These are phyloP conservation scores for Fagus crenata DNA, from an alignment of 306 rosid genomes.

Conservation along the genomic window DNA sequence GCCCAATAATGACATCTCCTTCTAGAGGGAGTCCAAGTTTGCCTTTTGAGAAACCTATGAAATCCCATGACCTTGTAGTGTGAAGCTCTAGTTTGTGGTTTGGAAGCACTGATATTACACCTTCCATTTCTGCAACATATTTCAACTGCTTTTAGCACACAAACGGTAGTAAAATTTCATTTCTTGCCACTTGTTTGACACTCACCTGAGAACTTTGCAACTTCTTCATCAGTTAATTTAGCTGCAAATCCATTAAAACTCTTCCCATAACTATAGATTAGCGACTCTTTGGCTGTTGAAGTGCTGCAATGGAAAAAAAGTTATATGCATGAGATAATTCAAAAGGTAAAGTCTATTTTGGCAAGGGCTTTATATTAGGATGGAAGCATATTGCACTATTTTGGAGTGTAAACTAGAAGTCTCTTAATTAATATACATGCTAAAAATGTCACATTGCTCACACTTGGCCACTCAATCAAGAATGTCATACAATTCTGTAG, in stretches of 20 bases:
- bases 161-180: background rate
- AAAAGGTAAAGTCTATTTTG: background rate
- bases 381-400: no score
- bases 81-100: slow-evolving; percentile 37
- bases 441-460: no score
- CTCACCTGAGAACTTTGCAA: slow-evolving; percentile 28
- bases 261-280: slow-evolving; percentile 37
- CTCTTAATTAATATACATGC: no score
- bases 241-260: slow-evolving; percentile 44
- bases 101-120: slow-evolving; percentile 39
- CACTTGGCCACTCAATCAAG: no score
- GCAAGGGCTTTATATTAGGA: no score
- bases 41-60: slow-evolving; percentile 24
- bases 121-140: slow-evolving; percentile 32
- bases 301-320: slow-evolving; percentile 8
- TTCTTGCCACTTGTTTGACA: background rate
- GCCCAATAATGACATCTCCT: slow-evolving; percentile 32
- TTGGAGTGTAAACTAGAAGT: no score
- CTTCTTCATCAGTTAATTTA: slow-evolving; percentile 36
- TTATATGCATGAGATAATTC: background rate
- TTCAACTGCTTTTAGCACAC: background rate
- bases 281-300: slow-evolving; percentile 33
- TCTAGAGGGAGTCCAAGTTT: slow-evolving; percentile 6
- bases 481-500: no score
- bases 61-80: slow-evolving; percentile 47